Evolutionary conservation across 345 rosid species (phyloP), one percentile per base, ranked within the genome.

Genomic region (Lepidium aucheri): DNA sequence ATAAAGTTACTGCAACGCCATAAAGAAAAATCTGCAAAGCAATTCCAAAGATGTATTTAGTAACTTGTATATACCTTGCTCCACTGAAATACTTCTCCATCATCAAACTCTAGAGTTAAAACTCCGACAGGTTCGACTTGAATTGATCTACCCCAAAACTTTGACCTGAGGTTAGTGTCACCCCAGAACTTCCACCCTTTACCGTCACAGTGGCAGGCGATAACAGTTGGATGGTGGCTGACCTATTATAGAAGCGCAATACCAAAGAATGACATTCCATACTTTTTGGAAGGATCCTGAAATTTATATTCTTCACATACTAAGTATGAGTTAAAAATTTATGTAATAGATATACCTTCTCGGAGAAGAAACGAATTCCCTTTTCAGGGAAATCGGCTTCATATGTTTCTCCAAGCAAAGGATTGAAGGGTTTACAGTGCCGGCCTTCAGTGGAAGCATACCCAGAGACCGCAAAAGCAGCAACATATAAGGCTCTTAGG

Each of bases 121-220:
- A 78, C 78, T 70, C 99, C 97, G 3, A 85, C 90, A 56, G 99
- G 99, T 53, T 94, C 93, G n/a, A 94, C 89, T 85, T 88, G 96
- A 79, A 94, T 91, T 1, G 99, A 94, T 68, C 86, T 85, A 20
- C 99, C 99, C 99, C 99, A 91, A 74, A 94, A 91, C 80, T 91
- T 94, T 61, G 96, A 76, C 36, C 84, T 84, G 68, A 94, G 82
- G 78, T 91, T 91, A 77, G 96, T 85, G 70, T 94, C 99, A 34
- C 87, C 97, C 95, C 91, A 94, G 74, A 94, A 89, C 78, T 81
- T 94, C 99, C 99, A 94, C 32, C 99, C 99, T 76, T 80, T 85
- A 60, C 99, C 99, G 83, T 94, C 90, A 76, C 95, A 86, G 56
- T 94, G 96, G 85, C 96, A 91, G 69, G 96, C 97, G 75, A 94